Conservation (phyloP, 1,284 basidiomycete genomes). For the Cutaneotrichosporon sp. region DNA sequence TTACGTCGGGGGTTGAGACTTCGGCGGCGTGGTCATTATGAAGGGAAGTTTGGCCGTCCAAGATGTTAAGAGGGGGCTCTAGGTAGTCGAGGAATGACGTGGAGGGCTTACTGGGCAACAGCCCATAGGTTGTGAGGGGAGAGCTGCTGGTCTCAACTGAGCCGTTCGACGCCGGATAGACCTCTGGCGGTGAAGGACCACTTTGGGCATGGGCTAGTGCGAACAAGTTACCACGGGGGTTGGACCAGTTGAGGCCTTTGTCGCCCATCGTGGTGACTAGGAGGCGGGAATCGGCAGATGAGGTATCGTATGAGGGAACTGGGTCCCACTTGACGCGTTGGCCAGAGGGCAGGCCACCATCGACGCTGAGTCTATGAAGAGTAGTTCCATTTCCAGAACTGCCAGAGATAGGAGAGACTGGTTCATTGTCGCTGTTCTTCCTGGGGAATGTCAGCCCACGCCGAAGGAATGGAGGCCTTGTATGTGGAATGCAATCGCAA, state of each 20-base stretch:
- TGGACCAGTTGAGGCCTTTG: background rate
- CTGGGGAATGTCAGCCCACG: background rate
- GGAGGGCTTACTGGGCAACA: background rate
- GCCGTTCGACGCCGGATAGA: background rate
- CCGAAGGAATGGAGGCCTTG: background rate
- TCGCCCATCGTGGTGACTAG: background rate
- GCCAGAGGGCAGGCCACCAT: background rate
- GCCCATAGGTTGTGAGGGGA: background rate
- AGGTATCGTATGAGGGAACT: background rate
- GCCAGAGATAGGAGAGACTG: background rate
- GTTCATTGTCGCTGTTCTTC: background rate
- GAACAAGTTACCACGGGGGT: background rate
- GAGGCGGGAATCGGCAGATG: background rate
- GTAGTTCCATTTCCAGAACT: background rate
- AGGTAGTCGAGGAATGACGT: constrained; percentile 4
- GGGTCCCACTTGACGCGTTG: background rate
- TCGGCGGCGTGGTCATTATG: background rate
- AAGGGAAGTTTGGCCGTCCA: background rate
- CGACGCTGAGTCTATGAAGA: background rate
- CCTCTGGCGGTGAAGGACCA: background rate
- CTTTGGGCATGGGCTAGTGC: background rate
- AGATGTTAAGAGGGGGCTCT: constrained; percentile 1
- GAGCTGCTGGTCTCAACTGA: background rate
- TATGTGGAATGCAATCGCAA: background rate
- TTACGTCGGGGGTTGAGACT: background rate